These are phyloP conservation scores for Neophaeococcomyces mojaviensis DNA, from an alignment of 2,329 filamentous ascomycete species.

Conservation along the genomic window DNA sequence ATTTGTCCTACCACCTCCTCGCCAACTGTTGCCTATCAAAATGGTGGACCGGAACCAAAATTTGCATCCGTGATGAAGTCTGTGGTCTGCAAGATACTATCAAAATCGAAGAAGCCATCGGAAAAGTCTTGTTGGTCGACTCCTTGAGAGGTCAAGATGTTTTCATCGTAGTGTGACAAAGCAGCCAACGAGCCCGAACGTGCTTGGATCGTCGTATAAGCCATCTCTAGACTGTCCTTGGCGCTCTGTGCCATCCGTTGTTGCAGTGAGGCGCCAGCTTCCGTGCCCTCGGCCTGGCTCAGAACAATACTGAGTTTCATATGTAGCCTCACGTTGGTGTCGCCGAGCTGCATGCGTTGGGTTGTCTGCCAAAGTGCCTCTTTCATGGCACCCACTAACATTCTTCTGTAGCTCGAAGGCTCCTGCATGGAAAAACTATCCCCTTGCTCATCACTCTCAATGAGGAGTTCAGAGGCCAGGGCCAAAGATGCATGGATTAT, in stretches of 20 bases:
- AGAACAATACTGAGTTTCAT: slow-evolving; percentile 24
- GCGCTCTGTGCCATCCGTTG: not conserved
- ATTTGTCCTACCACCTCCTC: too few relatives aligned
- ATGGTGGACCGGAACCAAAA: too few relatives aligned
- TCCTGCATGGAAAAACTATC: too few relatives aligned
- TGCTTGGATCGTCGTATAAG: too few relatives aligned
- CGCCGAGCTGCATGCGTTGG: slow-evolving; percentile 25
- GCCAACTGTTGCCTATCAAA: too few relatives aligned
- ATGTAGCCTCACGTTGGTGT: slow-evolving; percentile 29
- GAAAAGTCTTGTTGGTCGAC: too few relatives aligned
- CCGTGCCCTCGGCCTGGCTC: slow-evolving; percentile 21
- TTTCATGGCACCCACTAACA: slow-evolving; percentile 29
- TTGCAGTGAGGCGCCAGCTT: not conserved
- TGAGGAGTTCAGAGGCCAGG: slow-evolving; percentile 36
- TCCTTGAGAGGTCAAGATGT: too few relatives aligned
- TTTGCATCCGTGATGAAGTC: too few relatives aligned
- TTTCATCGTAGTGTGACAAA: too few relatives aligned
- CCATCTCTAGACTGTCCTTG: not conserved
- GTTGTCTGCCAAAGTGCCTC: slow-evolving; percentile 21
- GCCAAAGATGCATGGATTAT: slow-evolving; percentile 33
- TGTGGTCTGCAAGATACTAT: too few relatives aligned
- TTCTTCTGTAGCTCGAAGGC: slow-evolving; percentile 13
- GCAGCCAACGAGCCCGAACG: too few relatives aligned
- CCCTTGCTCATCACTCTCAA: slow-evolving; percentile 23
- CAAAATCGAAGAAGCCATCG: too few relatives aligned